phyloP scores from a whole-genome alignment of 192 early-diverging fungal species.

The Entomortierella beljakovae region DNA sequence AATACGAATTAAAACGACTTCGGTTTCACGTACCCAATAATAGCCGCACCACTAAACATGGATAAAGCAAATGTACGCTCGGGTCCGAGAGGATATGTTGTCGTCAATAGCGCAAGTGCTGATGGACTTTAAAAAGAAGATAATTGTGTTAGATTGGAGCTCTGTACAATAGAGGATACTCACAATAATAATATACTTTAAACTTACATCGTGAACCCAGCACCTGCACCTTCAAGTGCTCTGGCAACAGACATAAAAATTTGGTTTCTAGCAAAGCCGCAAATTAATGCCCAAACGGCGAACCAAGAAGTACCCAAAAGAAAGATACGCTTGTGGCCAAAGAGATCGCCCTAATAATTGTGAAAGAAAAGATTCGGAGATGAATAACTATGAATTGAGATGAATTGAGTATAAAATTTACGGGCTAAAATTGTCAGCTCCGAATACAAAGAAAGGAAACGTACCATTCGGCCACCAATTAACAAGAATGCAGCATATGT shows the following conservation, averaged over 20 bases:
- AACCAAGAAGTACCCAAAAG: slow-evolving; percentile 28
- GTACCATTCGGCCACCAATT: slow-evolving; percentile 29
- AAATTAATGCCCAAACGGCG: slow-evolving; percentile 26
- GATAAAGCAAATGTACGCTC: slow-evolving; percentile 27
- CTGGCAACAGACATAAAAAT: slow-evolving; percentile 35
- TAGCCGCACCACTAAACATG: slow-evolving; percentile 18
- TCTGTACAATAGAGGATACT: background rate
- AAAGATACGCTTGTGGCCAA: slow-evolving; percentile 34
- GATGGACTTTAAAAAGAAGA: slow-evolving; percentile 7
- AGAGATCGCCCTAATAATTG: slow-evolving; percentile 28
- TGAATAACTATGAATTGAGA: background rate
- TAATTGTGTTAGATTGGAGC: too few species aligned
- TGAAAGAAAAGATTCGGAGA: background rate
- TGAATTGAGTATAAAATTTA: background rate
- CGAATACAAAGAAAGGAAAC: background rate
- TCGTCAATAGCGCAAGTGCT: slow-evolving; percentile 19
- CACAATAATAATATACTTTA: background rate
- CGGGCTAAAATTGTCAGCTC: background rate
- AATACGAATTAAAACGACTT: too few species aligned
- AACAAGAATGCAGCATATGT: slow-evolving; percentile 24
- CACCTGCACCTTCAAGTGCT: slow-evolving; percentile 34
- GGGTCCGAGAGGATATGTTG: slow-evolving; percentile 5
- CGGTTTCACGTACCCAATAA: slow-evolving; percentile 17
- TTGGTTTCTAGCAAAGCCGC: slow-evolving; percentile 22
- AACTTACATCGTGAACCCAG: slow-evolving; percentile 39